Evolutionary conservation across 495 filamentous ascomycete species (phyloP).

Genomic region (Apiosordaria backusii): DNA sequence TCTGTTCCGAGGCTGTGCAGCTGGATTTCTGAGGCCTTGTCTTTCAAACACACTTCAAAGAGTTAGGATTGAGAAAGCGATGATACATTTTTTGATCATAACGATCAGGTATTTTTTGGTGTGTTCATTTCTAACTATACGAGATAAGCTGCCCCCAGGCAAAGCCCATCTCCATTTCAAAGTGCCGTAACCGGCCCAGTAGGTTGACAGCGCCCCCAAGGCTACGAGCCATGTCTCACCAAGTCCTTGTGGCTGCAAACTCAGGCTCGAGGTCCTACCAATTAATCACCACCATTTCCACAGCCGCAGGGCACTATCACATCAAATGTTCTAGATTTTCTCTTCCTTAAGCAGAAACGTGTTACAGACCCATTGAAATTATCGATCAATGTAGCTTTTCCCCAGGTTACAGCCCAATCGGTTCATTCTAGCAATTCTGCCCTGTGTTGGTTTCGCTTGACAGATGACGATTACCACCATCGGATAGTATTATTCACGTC

Average conservation of each 20-base stretch:
- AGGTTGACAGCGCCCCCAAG: background rate
- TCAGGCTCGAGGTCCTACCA: background rate
- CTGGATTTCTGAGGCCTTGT: background rate
- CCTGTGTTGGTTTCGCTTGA: background rate
- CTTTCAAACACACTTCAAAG: background rate
- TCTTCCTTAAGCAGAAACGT: background rate
- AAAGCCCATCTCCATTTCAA: background rate
- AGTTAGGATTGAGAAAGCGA: background rate
- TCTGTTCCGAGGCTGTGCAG: conserved; percentile 18
- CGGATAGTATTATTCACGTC: too few relatives aligned
- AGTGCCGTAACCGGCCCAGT: background rate
- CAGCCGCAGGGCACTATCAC: background rate
- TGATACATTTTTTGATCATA: background rate
- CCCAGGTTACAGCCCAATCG: background rate
- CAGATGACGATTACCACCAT: background rate
- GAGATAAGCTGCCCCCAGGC: too few relatives aligned
- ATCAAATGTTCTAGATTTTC: background rate
- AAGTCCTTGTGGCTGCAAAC: background rate
- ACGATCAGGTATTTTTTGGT: background rate
- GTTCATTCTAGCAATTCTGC: background rate
- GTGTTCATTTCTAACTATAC: background rate
- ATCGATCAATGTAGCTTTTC: background rate
- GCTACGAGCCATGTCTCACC: background rate
- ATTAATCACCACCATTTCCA: background rate
- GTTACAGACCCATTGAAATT: background rate